These are phyloP conservation scores for Circinella umbellata DNA, from an alignment of 371 early-diverging fungal species.

Conservation along the genomic window DNA sequence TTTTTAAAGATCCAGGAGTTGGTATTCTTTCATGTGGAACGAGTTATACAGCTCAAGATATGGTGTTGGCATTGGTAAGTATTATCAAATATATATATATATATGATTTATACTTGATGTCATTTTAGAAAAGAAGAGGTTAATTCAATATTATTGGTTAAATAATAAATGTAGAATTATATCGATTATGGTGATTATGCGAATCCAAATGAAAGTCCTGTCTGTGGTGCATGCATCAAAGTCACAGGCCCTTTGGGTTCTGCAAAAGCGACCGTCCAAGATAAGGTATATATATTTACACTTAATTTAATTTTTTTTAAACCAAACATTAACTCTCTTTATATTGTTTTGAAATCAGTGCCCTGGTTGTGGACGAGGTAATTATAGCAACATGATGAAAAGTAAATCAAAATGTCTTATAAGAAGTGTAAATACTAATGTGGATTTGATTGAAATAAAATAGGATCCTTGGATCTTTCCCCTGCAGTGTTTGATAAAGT, in stretches of 20 bases:
- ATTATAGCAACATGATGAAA: too few relatives aligned
- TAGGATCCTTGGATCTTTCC: slow-evolving; percentile 50
- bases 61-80: slow-evolving; percentile 46
- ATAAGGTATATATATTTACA: slow-evolving; percentile 34
- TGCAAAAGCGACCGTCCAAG: slow-evolving; percentile 47
- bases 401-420: background rate
- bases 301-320: background rate
- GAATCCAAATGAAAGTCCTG: slow-evolving; percentile 50
- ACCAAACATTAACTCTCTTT: background rate
- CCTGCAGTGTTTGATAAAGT: slow-evolving; percentile 46
- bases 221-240: slow-evolving; percentile 47
- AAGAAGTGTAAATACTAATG: background rate
- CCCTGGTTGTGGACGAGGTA: slow-evolving; percentile 43
- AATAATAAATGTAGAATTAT: slow-evolving; percentile 28
- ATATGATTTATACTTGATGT: too few relatives aligned
- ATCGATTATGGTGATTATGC: slow-evolving; percentile 45
- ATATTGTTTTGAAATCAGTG: slow-evolving; percentile 27
- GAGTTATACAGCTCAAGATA: slow-evolving; percentile 40
- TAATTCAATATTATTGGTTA: background rate
- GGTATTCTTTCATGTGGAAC: slow-evolving; percentile 48
- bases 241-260: slow-evolving; percentile 44
- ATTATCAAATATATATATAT: too few relatives aligned
- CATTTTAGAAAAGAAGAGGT: slow-evolving; percentile 2
- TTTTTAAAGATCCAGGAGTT: slow-evolving; percentile 43
- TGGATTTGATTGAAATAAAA: slow-evolving; percentile 5